A percentile compares a stretch with the other conserved stretches of the same genome.
Evolutionary conservation across 2,329 filamentous ascomycete genomes (phyloP).

Genomic region (Penicillium occitanis): DNA sequence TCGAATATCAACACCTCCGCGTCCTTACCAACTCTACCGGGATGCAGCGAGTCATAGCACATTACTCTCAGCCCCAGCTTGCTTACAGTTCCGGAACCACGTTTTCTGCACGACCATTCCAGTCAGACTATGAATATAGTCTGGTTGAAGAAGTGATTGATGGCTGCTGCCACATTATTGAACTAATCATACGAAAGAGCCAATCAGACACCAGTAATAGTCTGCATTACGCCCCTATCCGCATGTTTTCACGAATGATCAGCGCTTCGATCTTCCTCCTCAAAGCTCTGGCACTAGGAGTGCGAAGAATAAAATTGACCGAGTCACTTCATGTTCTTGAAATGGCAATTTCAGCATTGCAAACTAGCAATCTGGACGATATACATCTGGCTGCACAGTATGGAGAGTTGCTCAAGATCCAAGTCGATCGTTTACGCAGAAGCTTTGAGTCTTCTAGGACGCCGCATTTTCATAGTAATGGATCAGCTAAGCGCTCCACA

Average conservation of each 20-base stretch:
- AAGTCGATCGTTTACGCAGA: conserved; percentile 41
- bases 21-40: conserved; percentile 49
- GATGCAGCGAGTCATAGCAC: conserved; percentile 55
- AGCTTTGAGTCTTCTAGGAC: conserved; percentile 6
- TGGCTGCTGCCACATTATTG: background rate
- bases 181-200: background rate
- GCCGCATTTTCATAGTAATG: background rate
- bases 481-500: background rate
- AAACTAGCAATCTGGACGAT: conserved; percentile 51
- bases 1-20: conserved; percentile 52
- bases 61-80: conserved; percentile 38
- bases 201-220: background rate
- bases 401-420: conserved; percentile 50
- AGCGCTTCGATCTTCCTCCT: conserved; percentile 50
- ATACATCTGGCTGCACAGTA: conserved; percentile 54
- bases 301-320: conserved; percentile 49
- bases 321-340: conserved; percentile 33
- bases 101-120: background rate
- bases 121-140: background rate
- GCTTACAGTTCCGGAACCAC: conserved; percentile 34
- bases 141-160: background rate
- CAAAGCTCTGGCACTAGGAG: conserved; percentile 51
- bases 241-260: conserved; percentile 55
- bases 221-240: conserved; percentile 40
- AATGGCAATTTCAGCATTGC: conserved; percentile 24